Conservation (phyloP, 2,329 filamentous ascomycete genomes). For the Coniochaeta pulveracea region DNA sequence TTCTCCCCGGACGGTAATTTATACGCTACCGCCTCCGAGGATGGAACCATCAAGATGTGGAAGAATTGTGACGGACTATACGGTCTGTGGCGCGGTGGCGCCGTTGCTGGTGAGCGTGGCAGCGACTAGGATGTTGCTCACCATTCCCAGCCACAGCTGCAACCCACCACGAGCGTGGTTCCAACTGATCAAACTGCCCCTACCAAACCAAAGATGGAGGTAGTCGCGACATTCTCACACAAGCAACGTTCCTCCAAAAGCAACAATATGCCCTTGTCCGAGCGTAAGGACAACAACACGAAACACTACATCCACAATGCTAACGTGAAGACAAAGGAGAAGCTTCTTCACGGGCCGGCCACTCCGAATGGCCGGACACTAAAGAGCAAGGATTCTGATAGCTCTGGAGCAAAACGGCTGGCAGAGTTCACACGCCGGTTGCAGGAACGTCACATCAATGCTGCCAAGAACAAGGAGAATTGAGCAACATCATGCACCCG, state of each 20-base stretch:
- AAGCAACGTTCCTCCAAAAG: neutral
- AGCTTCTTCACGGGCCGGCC: no score
- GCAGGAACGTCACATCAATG: neutral
- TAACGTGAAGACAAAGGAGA: neutral
- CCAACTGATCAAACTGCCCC: neutral
- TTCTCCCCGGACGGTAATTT: conserved; percentile 94
- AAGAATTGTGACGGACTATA: conserved; percentile 58
- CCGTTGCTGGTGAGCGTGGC: conserved; percentile 17
- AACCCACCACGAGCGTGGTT: conserved; percentile 5
- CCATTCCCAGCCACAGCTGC: conserved; percentile 8
- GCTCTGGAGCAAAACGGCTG: neutral
- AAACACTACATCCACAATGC: neutral
- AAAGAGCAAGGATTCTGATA: neutral
- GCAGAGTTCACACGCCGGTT: conserved; percentile 1
- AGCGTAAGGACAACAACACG: no score
- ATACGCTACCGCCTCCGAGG: conserved; percentile 92
- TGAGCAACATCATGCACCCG: neutral
- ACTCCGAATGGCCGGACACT: neutral
- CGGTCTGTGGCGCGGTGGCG: conserved; percentile 49
- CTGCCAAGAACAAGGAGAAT: conserved; percentile 1
- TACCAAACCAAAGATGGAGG: no score
- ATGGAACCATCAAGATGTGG: conserved; percentile 93
- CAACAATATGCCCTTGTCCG: neutral
- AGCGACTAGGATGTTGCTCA: conserved; percentile 23
- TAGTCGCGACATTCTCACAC: neutral